A percentile compares a stretch with the other conserved stretches of the same genome.
These are phyloP conservation scores for Lasiodiplodia hormozganensis DNA, from an alignment of 2,329 filamentous ascomycete species.

Conservation along the genomic window DNA sequence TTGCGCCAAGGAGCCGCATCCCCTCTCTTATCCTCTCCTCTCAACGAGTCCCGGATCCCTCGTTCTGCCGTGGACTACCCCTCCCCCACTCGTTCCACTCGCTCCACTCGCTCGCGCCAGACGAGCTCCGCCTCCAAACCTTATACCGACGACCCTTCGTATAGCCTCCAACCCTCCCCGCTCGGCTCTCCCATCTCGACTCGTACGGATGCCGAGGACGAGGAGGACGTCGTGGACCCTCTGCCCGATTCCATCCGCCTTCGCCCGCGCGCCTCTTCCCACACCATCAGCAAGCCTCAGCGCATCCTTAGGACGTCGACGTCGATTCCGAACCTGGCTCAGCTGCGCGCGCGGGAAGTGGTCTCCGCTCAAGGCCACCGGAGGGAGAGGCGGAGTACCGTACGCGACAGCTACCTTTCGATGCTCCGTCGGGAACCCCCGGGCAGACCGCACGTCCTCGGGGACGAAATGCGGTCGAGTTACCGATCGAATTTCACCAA, in stretches of 20 bases:
- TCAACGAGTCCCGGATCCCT: conserved; percentile 25
- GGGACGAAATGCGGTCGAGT: conserved; percentile 60
- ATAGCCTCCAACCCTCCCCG: conserved; percentile 27
- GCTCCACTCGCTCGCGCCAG: conserved; percentile 37
- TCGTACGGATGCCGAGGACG: conserved; percentile 25
- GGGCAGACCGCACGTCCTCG: conserved; percentile 39
- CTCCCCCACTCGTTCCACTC: conserved; percentile 37
- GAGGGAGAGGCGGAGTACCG: conserved; percentile 39
- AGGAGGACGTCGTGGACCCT: conserved; percentile 17
- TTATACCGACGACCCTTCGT: conserved; percentile 26
- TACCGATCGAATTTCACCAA: conserved; percentile 67
- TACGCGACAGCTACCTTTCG: conserved; percentile 40
- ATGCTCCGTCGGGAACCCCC: conserved; percentile 44
- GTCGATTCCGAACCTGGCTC: conserved; percentile 47
- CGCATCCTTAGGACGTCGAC: conserved; percentile 40
- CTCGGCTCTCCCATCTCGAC: conserved; percentile 24
- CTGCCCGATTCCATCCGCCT: conserved; percentile 11
- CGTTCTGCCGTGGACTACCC: conserved; percentile 31
- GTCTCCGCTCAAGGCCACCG: conserved; percentile 40
- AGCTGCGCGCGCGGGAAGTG: conserved; percentile 37
- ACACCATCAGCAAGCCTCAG: conserved; percentile 29
- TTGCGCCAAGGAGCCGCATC: conserved; percentile 33
- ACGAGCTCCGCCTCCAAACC: conserved; percentile 27
- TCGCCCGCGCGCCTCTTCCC: conserved; percentile 37
- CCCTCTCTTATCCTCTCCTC: conserved; percentile 23